Conservation (phyloP, 2,329 filamentous ascomycete species). For the Nemania serpens region DNA sequence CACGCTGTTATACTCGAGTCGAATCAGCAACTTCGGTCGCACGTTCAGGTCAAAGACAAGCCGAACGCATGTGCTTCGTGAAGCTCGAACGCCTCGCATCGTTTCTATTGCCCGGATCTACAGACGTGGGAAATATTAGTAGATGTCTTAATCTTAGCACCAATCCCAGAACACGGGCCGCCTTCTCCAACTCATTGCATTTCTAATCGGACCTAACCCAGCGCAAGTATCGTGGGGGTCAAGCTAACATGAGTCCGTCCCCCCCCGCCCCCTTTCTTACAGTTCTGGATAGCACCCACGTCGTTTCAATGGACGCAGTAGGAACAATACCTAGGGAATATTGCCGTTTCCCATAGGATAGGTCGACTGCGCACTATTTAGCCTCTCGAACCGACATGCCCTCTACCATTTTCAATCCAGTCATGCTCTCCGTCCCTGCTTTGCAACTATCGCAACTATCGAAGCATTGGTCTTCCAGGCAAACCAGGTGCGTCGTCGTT, state of each 20-base stretch:
- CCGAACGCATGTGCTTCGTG: not conserved
- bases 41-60: too few relatives aligned
- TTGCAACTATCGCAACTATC: too few relatives aligned
- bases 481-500: not conserved
- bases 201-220: slow-evolving; percentile 32
- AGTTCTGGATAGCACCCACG: too few relatives aligned
- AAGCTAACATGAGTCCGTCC: not conserved
- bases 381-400: slow-evolving; percentile 23
- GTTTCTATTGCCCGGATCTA: not conserved
- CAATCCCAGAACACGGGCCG: slow-evolving; percentile 19
- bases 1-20: not conserved
- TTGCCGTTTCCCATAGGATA: slow-evolving; percentile 1
- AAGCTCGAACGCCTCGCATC: not conserved
- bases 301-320: too few relatives aligned
- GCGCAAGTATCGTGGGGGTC: slow-evolving; percentile 23
- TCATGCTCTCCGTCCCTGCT: too few relatives aligned
- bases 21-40: not conserved
- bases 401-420: not conserved
- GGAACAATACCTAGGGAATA: not conserved
- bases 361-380: slow-evolving; percentile 17
- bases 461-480: not conserved
- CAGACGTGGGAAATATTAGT: not conserved
- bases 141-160: not conserved
- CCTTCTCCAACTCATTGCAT: slow-evolving; percentile 26
- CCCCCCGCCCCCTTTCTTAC: not conserved